Evolutionary conservation across 2,329 filamentous ascomycete genomes (phyloP).

Genomic region (Colletotrichum salicis): DNA sequence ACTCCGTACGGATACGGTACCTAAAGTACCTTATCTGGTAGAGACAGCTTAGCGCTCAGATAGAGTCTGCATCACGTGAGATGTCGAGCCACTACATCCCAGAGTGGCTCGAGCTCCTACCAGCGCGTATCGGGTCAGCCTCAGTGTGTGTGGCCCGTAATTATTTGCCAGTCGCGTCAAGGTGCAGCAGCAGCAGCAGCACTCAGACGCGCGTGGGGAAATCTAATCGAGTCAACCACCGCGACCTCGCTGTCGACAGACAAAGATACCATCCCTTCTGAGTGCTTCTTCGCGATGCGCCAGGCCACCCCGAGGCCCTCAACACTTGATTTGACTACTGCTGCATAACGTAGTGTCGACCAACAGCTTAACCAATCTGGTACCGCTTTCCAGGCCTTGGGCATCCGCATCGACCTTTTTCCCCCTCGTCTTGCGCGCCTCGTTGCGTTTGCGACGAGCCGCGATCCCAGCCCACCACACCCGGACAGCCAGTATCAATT

Average conservation of each 20-base stretch:
- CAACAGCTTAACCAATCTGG: not conserved
- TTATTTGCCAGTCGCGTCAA: slow-evolving; percentile 26
- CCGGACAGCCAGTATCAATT: not conserved
- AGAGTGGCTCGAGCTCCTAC: not conserved
- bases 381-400: not conserved
- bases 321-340: not conserved
- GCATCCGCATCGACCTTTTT: not conserved
- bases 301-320: slow-evolving; percentile 14
- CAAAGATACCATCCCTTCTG: slow-evolving; percentile 12
- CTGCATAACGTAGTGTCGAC: not conserved
- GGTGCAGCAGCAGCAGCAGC: not conserved
- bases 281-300: slow-evolving; percentile 29
- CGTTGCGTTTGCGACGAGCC: slow-evolving; percentile 17
- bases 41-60: too few relatives aligned
- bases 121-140: not conserved
- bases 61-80: slow-evolving; percentile 9
- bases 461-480: slow-evolving; percentile 1
- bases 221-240: not conserved
- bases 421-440: slow-evolving; percentile 4
- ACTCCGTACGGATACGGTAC: not conserved
- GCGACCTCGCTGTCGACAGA: slow-evolving; percentile 14
- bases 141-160: slow-evolving; percentile 8
- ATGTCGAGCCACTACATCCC: not conserved
- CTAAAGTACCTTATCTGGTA: too few relatives aligned
- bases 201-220: slow-evolving; percentile 32